Evolutionary conservation across 768 basidiomycete species (phyloP), one percentile per base, ranked within the genome.

Genomic region (Rhodocollybia butyracea): DNA sequence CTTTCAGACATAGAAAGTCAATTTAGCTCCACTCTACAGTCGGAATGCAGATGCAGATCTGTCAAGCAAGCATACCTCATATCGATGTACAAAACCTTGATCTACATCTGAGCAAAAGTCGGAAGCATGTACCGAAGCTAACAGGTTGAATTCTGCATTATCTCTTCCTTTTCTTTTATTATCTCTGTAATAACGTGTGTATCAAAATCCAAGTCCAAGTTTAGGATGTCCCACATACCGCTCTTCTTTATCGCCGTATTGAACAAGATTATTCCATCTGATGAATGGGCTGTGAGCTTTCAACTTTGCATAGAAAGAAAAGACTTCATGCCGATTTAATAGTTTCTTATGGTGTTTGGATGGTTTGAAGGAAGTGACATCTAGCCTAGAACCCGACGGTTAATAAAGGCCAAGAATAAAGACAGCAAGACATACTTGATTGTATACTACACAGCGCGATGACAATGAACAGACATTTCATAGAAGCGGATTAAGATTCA

Each of bases 301-400:
- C 11, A n/a, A 19, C 12, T 26, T 43, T 15, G 47, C 46, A 42
- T 22, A 27, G 31, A 8, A 41, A 22, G 41, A 46, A 53, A 11
- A 22, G 41, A 5, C n/a, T 17, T 57, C 69, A 55, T 60, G 89
- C 85, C 89, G 77, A 66, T 87, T 85, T 43, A 93, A 58, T 2
- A 91, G 67, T 66, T 92, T 86, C 39, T 91, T 76, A 63, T 92
- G 88, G 58, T 85, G 85, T 63, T 83, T 83, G 13, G 89, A 84
- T 1, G 88, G 79, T 57, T 80, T 81, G 70, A 92, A 93, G 32
- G 67, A 69, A 1, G 75, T 64, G 2, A 82, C 84, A 65, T 89
- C 89, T 50, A 91, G 76, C 66, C 89, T 91, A 51, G 13, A 48
- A 42, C 15, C n/a, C 12, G 17, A 32, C 22, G 51, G 56, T 24